Conservation (phyloP, 148 eudicot genomes). For the Rhododendron ovatum region DNA sequence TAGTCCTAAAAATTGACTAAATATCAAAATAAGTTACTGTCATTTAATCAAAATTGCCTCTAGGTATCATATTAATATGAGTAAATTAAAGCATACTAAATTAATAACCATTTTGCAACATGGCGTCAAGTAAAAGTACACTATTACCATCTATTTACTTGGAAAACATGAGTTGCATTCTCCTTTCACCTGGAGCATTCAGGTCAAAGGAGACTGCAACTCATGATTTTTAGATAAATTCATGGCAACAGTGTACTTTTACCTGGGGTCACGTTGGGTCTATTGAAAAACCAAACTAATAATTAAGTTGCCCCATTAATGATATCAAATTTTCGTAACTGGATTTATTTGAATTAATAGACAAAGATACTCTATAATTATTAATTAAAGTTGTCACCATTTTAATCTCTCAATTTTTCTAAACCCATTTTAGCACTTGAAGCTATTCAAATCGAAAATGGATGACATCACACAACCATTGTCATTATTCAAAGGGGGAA, state of each 20-base stretch:
- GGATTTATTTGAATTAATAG: not conserved
- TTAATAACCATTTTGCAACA: too few species aligned
- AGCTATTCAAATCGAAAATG: not conserved
- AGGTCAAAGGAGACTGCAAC: too few species aligned
- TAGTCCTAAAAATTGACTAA: not conserved
- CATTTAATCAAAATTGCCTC: not conserved
- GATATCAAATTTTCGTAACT: not conserved
- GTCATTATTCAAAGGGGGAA: not conserved
- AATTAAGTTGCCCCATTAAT: not conserved
- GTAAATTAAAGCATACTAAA: not conserved
- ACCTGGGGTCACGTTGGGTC: too few species aligned
- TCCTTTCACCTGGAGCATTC: too few species aligned
- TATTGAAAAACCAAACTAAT: too few species aligned
- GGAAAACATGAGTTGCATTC: too few species aligned
- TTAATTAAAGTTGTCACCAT: not conserved
- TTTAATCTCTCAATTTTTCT: not conserved
- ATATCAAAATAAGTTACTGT: not conserved
- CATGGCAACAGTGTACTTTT: too few species aligned
- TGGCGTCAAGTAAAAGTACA: too few species aligned
- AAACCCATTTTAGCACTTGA: not conserved
- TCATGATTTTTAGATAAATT: too few species aligned
- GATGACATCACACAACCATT: not conserved
- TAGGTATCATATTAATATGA: not conserved
- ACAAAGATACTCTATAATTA: not conserved
- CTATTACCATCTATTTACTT: too few species aligned